These are phyloP conservation scores for Geotrichum europaeum DNA, from an alignment of 1,139 yeast species.

Conservation along the genomic window DNA sequence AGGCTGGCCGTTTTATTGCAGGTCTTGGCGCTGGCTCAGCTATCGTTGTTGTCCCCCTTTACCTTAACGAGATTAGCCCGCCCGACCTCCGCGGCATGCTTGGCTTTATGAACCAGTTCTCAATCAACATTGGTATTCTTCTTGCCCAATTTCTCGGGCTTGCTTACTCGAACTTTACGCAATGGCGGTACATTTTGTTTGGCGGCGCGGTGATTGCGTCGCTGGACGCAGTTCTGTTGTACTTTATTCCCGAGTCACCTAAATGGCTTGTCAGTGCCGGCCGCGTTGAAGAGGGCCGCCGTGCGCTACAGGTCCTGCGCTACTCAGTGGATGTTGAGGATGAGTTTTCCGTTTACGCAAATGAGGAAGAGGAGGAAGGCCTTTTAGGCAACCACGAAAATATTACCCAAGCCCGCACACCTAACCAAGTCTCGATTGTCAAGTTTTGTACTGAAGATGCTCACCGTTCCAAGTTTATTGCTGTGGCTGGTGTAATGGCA, in stretches of 20 bases:
- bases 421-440: background rate
- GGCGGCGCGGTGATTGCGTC: slow-evolving; percentile 54
- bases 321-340: slow-evolving; percentile 26
- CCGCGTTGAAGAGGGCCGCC: slow-evolving; percentile 35
- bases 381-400: background rate
- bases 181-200: slow-evolving; percentile 68
- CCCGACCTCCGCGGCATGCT: slow-evolving; percentile 59
- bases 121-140: slow-evolving; percentile 78
- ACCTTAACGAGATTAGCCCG: slow-evolving; percentile 77
- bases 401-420: background rate
- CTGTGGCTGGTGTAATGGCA: slow-evolving; percentile 68
- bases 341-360: slow-evolving; percentile 21
- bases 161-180: slow-evolving; percentile 52
- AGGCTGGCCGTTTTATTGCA: slow-evolving; percentile 64
- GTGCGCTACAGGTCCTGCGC: slow-evolving; percentile 35
- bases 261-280: slow-evolving; percentile 52
- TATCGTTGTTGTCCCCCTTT: slow-evolving; percentile 79
- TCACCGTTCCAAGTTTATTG: slow-evolving; percentile 53
- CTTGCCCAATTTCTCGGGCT: slow-evolving; percentile 71
- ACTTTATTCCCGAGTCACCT: slow-evolving; percentile 68
- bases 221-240: slow-evolving; percentile 42
- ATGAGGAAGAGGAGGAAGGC: background rate
- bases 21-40: slow-evolving; percentile 88
- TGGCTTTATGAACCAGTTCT: slow-evolving; percentile 85
- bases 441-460: slow-evolving; percentile 2